phyloP scores from a whole-genome alignment of 2,329 filamentous ascomycete species.

The Diaporthe aspalathi region DNA sequence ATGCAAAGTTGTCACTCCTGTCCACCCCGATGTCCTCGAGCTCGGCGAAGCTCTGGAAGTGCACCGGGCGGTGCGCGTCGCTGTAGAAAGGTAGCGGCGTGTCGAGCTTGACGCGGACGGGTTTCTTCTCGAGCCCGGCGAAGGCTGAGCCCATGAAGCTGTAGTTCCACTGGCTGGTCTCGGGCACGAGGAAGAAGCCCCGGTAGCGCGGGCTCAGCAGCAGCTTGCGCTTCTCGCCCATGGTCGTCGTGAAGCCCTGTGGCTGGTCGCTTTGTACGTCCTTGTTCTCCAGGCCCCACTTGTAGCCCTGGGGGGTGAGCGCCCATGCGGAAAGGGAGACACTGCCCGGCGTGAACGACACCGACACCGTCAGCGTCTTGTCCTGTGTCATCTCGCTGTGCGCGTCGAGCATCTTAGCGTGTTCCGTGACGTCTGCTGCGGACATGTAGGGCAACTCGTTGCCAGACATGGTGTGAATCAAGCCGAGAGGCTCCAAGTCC shows the following conservation, averaged over 20 bases:
- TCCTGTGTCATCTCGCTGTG: slow-evolving; percentile 85
- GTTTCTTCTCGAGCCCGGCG: slow-evolving; percentile 88
- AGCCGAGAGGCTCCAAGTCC: slow-evolving; percentile 86
- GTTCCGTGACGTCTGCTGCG: slow-evolving; percentile 91
- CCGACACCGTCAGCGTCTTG: slow-evolving; percentile 93
- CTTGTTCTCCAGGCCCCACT: slow-evolving; percentile 97
- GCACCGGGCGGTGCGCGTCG: slow-evolving; percentile 88
- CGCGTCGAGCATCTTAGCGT: slow-evolving; percentile 87
- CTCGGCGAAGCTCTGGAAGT: slow-evolving; percentile 98
- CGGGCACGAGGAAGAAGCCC: slow-evolving; percentile 96
- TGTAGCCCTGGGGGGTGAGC: slow-evolving; percentile 90
- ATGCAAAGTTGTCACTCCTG: slow-evolving; percentile 92
- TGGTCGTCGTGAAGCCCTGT: slow-evolving; percentile 88
- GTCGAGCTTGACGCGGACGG: slow-evolving; percentile 92
- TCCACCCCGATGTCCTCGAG: slow-evolving; percentile 98
- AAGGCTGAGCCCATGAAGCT: slow-evolving; percentile 96
- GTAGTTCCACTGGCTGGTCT: slow-evolving; percentile 94
- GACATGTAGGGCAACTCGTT: slow-evolving; percentile 98
- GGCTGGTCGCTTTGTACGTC: slow-evolving; percentile 93
- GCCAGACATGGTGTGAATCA: slow-evolving; percentile 95
- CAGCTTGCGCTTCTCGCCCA: slow-evolving; percentile 96
- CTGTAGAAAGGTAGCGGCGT: slow-evolving; percentile 92
- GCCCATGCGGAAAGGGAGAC: slow-evolving; percentile 95
- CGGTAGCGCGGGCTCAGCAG: slow-evolving; percentile 92
- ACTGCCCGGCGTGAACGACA: slow-evolving; percentile 95